A percentile compares a stretch with the other conserved stretches of the same genome.
These are phyloP conservation scores for Inga leiocalycina DNA, from an alignment of 306 rosid genomes.

Conservation along the genomic window DNA sequence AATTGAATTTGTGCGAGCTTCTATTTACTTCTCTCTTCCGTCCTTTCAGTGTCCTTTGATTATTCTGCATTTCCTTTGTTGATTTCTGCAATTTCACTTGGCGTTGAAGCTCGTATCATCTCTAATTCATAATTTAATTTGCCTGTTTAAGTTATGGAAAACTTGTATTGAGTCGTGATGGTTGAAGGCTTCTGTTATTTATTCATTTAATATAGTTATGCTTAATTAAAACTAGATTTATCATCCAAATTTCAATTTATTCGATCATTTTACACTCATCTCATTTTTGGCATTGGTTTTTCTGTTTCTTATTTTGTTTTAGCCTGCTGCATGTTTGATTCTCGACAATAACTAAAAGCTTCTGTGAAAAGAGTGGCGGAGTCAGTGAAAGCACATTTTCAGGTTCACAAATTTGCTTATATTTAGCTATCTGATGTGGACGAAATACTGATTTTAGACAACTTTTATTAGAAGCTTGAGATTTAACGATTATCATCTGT, in stretches of 20 bases:
- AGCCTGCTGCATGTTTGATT: slow-evolving; percentile 25
- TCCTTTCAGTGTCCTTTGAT: slow-evolving; percentile 1
- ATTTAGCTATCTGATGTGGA: slow-evolving; percentile 25
- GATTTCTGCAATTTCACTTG: slow-evolving; percentile 29
- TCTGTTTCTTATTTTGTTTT: not conserved
- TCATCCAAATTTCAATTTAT: slow-evolving; percentile 3
- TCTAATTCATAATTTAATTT: slow-evolving; percentile 14
- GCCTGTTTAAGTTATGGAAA: not conserved
- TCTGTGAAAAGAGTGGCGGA: slow-evolving; percentile 39
- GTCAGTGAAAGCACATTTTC: slow-evolving; percentile 27
- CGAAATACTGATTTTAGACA: not conserved
- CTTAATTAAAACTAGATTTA: not conserved
- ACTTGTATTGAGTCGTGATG: not conserved
- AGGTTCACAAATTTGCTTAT: slow-evolving; percentile 42
- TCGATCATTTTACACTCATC: not conserved
- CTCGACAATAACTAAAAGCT: slow-evolving; percentile 29
- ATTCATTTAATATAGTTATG: not conserved
- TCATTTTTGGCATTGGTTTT: slow-evolving; percentile 2
- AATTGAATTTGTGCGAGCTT: slow-evolving; percentile 21
- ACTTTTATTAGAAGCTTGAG: not conserved
- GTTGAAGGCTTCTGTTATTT: slow-evolving; percentile 1
- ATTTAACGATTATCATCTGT: slow-evolving; percentile 1
- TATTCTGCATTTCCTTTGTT: slow-evolving; percentile 4
- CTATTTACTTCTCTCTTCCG: slow-evolving; percentile 17
- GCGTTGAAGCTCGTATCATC: not conserved